These are phyloP conservation scores for Kwoniella sp. DNA, from an alignment of 768 basidiomycete genomes.

Conservation along the genomic window DNA sequence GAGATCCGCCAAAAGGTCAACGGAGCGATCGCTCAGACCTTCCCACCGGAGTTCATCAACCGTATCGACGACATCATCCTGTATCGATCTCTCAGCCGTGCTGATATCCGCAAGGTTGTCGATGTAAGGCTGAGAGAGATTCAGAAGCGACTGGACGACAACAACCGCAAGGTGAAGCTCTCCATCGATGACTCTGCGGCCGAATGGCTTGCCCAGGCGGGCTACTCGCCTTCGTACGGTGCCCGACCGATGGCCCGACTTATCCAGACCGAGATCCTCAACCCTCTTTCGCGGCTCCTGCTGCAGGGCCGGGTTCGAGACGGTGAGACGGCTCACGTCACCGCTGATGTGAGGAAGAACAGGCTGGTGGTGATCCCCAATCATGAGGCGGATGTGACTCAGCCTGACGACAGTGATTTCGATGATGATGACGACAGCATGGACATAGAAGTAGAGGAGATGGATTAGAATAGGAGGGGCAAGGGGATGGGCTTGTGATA, in stretches of 20 bases:
- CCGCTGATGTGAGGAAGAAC: slow-evolving; percentile 78
- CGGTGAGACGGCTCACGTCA: slow-evolving; percentile 68
- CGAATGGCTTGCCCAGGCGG: slow-evolving; percentile 50
- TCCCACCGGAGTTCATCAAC: slow-evolving; percentile 53
- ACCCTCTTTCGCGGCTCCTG: slow-evolving; percentile 79
- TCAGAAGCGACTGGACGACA: slow-evolving; percentile 68
- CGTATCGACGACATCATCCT: slow-evolving; percentile 51
- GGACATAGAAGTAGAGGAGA: slow-evolving; percentile 61
- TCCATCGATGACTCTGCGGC: slow-evolving; percentile 72
- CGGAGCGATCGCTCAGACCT: slow-evolving; percentile 49
- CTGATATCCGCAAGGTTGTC: slow-evolving; percentile 77
- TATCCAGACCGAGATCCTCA: slow-evolving; percentile 87
- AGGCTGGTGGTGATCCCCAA: slow-evolving; percentile 73
- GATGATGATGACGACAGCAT: slow-evolving; percentile 55
- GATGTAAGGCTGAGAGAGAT: slow-evolving; percentile 82
- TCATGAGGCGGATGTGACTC: slow-evolving; percentile 55
- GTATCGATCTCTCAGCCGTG: slow-evolving; percentile 72
- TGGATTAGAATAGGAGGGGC: slow-evolving; percentile 68
- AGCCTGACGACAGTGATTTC: slow-evolving; percentile 32
- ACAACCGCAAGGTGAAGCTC: slow-evolving; percentile 68
- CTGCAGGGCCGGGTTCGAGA: slow-evolving; percentile 78
- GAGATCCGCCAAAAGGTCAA: slow-evolving; percentile 47
- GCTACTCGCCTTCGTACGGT: slow-evolving; percentile 63
- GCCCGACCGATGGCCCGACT: slow-evolving; percentile 87
- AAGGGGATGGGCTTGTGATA: slow-evolving; percentile 22